Conservation (phyloP, 768 basidiomycete species). For the Heimioporus sp. region DNA sequence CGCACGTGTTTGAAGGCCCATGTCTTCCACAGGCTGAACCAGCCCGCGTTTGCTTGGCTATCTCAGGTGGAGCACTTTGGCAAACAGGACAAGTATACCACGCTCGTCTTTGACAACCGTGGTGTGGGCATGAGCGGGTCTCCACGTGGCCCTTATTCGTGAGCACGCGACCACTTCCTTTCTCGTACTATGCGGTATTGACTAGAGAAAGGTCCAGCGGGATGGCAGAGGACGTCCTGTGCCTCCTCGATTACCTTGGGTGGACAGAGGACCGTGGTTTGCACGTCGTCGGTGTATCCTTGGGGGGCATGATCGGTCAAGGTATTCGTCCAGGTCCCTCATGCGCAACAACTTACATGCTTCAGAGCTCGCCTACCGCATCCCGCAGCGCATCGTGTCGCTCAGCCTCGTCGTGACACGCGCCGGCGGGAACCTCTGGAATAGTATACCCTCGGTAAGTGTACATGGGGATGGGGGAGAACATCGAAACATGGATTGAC, state of each 20-base stretch:
- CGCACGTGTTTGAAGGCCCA: too few relatives aligned
- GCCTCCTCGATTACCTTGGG: slow-evolving; percentile 64
- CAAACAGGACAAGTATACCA: slow-evolving; percentile 47
- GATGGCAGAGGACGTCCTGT: slow-evolving; percentile 76
- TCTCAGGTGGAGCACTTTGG: slow-evolving; percentile 66
- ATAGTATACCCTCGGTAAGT: slow-evolving; percentile 64
- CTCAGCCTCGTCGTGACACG: slow-evolving; percentile 70
- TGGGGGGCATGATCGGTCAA: slow-evolving; percentile 86
- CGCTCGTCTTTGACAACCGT: slow-evolving; percentile 81
- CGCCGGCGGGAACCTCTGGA: slow-evolving; percentile 55
- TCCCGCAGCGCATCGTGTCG: slow-evolving; percentile 66
- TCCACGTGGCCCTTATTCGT: slow-evolving; percentile 79
- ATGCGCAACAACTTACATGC: background rate
- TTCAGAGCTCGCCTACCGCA: slow-evolving; percentile 63
- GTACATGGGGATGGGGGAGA: background rate
- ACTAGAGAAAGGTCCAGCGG: slow-evolving; percentile 51
- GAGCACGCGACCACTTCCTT: slow-evolving; percentile 18
- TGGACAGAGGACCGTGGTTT: slow-evolving; percentile 65
- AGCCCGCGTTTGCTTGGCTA: slow-evolving; percentile 60
- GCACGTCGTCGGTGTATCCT: slow-evolving; percentile 70
- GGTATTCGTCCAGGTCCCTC: slow-evolving; percentile 37
- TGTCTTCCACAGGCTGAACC: slow-evolving; percentile 48
- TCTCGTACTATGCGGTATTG: background rate
- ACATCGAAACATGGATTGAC: slow-evolving; percentile 21
- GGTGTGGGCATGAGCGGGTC: slow-evolving; percentile 76